Evolutionary conservation across 495 filamentous ascomycete species (phyloP), one percentile per base, ranked within the genome.

Genomic region (Penicillium paxilli): DNA sequence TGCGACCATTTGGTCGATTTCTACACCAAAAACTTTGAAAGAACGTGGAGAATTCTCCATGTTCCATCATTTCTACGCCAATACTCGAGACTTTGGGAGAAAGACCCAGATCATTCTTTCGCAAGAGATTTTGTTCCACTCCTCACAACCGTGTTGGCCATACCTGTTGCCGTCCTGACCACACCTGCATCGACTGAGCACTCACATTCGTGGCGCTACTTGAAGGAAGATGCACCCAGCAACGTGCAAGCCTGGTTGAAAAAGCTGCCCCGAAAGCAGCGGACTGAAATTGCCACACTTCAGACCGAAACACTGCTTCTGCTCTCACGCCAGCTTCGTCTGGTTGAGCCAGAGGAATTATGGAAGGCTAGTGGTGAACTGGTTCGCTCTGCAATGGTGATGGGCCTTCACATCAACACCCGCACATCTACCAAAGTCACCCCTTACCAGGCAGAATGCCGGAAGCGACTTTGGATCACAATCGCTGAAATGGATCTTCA

Each of bases 311-410:
- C 49, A 56, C 64, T 49, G 61, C 65, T 51, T 16, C 69, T 83
- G 0, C 74, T 82, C 40, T 62, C 78, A 2, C 67, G 74, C n/a
- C 77, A 75, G 38, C 62, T 85, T 9, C 59, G 68, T 0, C 61
- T 75, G 14, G 62, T 75, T 12, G 65, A 78, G 5, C 28, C 52
- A 1, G 66, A 66, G 21, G 73, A 80, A 19, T 63, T 80, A 42
- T 88, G 84, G 84, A 77, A 79, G 26, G 73, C 74, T 9, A 77
- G 77, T 5, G 84, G 85, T 0, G 59, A 73, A 1, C 58, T 87
- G 1, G 59, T 86, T 5, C 73, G 84, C 32, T 76, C 73, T 6
- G 83, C 83, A 9, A 78, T 86, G 60, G 72, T 74, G 16, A 81
- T 87, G 67, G 85, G 84, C 8, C 70, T 87, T 17, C 84, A 88